Evolutionary conservation across 352 stramenopile genomes (phyloP), one percentile per base, ranked within the genome.

Genomic region (Pythium phragmitis): DNA sequence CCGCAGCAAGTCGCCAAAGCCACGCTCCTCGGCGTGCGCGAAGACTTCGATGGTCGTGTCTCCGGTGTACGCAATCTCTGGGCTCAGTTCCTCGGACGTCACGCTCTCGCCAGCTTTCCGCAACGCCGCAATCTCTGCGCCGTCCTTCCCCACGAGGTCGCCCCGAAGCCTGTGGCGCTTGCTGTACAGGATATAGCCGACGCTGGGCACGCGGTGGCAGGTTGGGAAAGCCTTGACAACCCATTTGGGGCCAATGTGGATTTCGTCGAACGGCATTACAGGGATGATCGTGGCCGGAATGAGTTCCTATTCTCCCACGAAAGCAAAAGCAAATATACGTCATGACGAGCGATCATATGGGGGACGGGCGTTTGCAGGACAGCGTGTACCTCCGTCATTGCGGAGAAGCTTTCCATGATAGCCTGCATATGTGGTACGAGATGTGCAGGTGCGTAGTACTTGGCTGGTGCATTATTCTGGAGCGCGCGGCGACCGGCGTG

Each of bases 61-160:
- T 19, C 86, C 86, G 9, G 86, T 95, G 73, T 95, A 95, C 30
- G 84, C 86, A 59, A 95, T 85, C 61, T 88, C 76, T 0, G 86
- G 81, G 1, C 53, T 75, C 23, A 79, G 19, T 7, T 67, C 43
- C 0, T 56, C 52, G 5, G 46, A 60, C 8, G 76, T 88, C 47
- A 93, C 73, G 23, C 76, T 67, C 2, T 81, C 61, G 8, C 84
- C 84, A 13, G 73, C 62, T 3, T 77, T 72, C 36, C 67, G 72
- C 9, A 87, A 43, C 21, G 70, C 76, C 4, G 72, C 79, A 55
- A 95, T 80, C 26, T 88, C 84, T 0, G 65, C 59, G 6, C 74
- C 60, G 2, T 67, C 33, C 0, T 82, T 54, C 0, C 75, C 74
- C 4, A 75, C 64, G 42, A 80, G 82, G 58, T 93, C 84, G 1